Conservation (phyloP, 805 yeast genomes). For the Schizosaccharomyces octosporus region DNA sequence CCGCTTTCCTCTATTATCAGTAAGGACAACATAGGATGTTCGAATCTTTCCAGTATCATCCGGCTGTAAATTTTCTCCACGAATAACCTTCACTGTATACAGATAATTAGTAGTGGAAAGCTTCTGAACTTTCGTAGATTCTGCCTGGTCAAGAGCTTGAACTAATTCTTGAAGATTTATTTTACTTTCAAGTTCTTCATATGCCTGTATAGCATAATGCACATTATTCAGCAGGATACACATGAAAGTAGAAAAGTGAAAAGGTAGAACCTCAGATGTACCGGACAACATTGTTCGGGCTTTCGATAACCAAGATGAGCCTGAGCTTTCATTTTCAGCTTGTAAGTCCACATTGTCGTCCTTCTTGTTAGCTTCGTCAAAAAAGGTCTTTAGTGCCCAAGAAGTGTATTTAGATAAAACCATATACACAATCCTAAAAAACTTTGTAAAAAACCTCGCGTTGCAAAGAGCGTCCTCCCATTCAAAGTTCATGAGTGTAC, state of each 20-base stretch:
- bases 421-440: constrained; percentile 39
- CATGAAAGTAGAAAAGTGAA: constrained; percentile 15
- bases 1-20: constrained; percentile 29
- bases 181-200: not conserved
- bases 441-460: constrained; percentile 33
- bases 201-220: constrained; percentile 7
- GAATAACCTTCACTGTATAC: constrained; percentile 24
- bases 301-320: constrained; percentile 12
- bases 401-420: constrained; percentile 26
- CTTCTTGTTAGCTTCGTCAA: not conserved
- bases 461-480: constrained; percentile 46
- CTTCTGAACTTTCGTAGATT: not conserved
- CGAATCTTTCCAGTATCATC: constrained; percentile 23
- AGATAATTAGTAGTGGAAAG: not conserved
- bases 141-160: not conserved
- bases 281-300: constrained; percentile 16
- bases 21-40: constrained; percentile 34
- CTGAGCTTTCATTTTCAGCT: not conserved
- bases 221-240: constrained; percentile 61
- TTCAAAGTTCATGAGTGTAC: constrained; percentile 29
- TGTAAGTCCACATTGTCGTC: constrained; percentile 7
- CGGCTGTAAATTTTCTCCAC: constrained; percentile 36
- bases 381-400: constrained; percentile 10
- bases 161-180: not conserved
- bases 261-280: constrained; percentile 10